These are phyloP conservation scores for Rhynchosporium graminicola DNA, from an alignment of 2,329 filamentous ascomycete species.

Conservation along the genomic window DNA sequence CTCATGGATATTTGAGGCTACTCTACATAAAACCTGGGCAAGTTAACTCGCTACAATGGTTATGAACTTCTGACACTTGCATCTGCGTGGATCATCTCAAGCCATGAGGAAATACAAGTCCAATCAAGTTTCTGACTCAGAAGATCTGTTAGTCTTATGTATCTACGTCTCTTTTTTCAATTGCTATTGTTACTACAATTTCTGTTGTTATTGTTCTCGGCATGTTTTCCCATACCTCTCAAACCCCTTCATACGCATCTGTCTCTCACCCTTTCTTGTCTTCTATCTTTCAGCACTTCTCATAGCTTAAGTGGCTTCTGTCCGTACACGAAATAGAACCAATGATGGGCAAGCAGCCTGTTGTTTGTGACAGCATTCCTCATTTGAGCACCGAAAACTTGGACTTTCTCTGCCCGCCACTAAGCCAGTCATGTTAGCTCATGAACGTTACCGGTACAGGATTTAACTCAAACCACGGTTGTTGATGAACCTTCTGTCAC, in stretches of 20 bases:
- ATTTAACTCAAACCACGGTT: conserved; percentile 18
- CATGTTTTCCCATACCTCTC: neutral
- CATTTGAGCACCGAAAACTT: conserved; percentile 23
- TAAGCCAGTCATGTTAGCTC: conserved; percentile 7
- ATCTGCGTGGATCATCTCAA: neutral
- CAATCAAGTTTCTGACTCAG: neutral
- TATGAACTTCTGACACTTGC: too few relatives aligned
- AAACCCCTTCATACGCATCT: neutral
- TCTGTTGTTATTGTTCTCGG: too few relatives aligned
- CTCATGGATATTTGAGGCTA: too few relatives aligned
- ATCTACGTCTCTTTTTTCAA: neutral
- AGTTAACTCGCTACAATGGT: too few relatives aligned
- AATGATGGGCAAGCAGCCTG: conserved; percentile 19
- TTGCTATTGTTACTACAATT: too few relatives aligned
- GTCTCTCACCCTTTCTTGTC: neutral
- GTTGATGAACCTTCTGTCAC: conserved; percentile 26
- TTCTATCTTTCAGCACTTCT: neutral
- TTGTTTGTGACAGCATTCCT: conserved; percentile 24
- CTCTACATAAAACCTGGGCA: too few relatives aligned
- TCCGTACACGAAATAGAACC: conserved; percentile 20
- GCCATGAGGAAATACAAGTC: neutral
- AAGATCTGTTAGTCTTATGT: neutral
- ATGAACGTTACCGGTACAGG: neutral
- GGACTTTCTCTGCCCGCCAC: conserved; percentile 25
- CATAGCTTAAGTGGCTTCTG: conserved; percentile 16